These are phyloP conservation scores for Yamagishiella unicocca DNA, from an alignment of 139 green algal genomes.

Conservation along the genomic window DNA sequence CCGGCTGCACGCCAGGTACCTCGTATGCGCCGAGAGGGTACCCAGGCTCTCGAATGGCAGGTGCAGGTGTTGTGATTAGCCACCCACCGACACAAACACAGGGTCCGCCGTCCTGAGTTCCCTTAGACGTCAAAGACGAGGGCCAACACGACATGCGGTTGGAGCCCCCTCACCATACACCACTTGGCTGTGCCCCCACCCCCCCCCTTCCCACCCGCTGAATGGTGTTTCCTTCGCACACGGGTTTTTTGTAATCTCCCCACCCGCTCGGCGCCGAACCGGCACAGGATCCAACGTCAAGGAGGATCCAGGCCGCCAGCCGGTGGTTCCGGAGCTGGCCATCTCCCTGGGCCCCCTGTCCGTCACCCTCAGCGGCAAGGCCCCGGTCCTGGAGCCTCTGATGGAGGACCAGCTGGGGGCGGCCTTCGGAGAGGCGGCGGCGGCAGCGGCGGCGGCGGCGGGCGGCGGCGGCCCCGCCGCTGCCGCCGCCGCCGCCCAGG, in stretches of 20 bases:
- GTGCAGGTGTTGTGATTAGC: no score
- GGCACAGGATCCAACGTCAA: not conserved
- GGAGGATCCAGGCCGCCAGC: conserved; percentile 49
- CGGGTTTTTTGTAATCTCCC: no score
- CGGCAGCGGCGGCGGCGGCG: not conserved
- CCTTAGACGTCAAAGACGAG: no score
- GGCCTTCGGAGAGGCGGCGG: not conserved
- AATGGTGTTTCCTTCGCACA: no score
- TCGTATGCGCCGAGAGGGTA: no score
- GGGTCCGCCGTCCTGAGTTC: no score
- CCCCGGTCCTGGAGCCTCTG: conserved; percentile 23
- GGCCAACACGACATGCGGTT: no score
- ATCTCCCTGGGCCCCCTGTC: conserved; percentile 47
- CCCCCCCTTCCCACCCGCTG: not conserved
- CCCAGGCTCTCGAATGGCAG: no score
- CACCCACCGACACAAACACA: no score
- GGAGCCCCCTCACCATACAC: not conserved
- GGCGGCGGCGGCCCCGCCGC: not conserved
- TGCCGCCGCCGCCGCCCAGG: conserved; percentile 19
- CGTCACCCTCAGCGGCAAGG: conserved; percentile 50
- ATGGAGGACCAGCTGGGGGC: conserved; percentile 31
- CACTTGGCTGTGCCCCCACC: not conserved
- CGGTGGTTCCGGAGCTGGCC: conserved; percentile 55
- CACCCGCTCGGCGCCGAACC: not conserved
- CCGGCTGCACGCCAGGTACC: no score